Base-by-base conservation (phyloP, 495 filamentous ascomycete species). In the Podospora comata region DNA sequence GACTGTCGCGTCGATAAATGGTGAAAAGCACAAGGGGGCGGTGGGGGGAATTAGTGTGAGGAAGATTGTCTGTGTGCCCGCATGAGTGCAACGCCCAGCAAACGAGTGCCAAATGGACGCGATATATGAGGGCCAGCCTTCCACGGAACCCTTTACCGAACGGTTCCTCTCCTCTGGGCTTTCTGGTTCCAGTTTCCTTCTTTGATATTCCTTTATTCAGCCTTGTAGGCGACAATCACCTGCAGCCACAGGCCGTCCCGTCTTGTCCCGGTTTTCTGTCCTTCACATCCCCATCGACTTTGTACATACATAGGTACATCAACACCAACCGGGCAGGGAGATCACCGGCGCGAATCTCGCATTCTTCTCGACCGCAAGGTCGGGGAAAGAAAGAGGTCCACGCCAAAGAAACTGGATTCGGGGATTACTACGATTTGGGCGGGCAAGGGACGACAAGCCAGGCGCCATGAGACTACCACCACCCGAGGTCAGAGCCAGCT, bases 381-480 rank as follows among this genome's bases (percentile, higher is more conserved):
- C 61, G 61, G 13, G 61, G 30, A 63, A 16, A 48, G 39, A 11
- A 48, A 16, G 27, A 34, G 18, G 13, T 63, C n/a, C 27, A 48
- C 30, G 61, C 30, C 5, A 11, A 48, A 44, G 20, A 27, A 23
- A 48, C 20, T 15, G 60, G 28, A 15, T 15, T 28, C 5, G 6
- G 59, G 20, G 32, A 44, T 15, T 0, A 48, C 39, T 48, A 48
- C 39, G 9, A 5, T 11, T 48, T 18, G 39, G 15, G n/a, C 5
- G 1, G 19, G 32, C 32, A n/a, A 58, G 7, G 13, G 30, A 63
- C 32, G 1, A 63, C 34, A 39, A 19, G 7, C 4, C 18, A 30
- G 28, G 2, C 60, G 76, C 62, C 20, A 84, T 84, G 82, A 78
- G 73, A 39, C 68, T 83, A 53, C 84, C 87, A 39, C 84, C 84